Percentiles rank a stretch among this genome's conserved stretches.
These are phyloP conservation scores for Letharia lupina DNA, from an alignment of 495 filamentous ascomycete species.

Conservation along the genomic window DNA sequence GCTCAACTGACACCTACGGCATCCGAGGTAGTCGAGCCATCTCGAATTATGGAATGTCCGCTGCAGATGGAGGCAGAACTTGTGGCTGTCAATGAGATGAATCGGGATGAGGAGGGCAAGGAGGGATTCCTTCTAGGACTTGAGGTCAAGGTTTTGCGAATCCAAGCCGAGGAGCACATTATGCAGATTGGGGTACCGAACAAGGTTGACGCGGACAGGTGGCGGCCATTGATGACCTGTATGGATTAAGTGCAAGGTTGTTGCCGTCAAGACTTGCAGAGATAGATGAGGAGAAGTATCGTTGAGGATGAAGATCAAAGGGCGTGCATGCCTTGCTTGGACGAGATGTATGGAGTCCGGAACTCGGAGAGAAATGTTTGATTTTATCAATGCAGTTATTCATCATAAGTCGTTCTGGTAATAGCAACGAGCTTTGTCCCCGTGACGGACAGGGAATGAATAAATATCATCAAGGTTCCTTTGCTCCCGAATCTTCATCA, in stretches of 20 bases:
- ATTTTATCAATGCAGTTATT: neutral
- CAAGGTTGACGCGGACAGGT: neutral
- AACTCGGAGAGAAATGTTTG: neutral
- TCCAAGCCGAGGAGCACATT: conserved; percentile 16
- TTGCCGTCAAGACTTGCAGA: neutral
- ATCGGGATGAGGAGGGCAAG: conserved; percentile 27
- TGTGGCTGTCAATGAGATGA: conserved; percentile 28
- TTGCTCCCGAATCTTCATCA: neutral
- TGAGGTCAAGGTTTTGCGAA: conserved; percentile 31
- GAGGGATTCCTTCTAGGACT: conserved; percentile 26
- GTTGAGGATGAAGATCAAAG: neutral
- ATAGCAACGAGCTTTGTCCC: neutral
- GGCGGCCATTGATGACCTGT: conserved; percentile 5
- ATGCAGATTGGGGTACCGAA: neutral
- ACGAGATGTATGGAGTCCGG: neutral
- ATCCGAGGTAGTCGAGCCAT: conserved; percentile 17
- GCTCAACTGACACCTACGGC: conserved; percentile 30
- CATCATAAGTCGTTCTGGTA: too few species aligned
- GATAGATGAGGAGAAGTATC: conserved; percentile 8
- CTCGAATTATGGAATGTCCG: neutral
- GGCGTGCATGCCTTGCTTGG: neutral
- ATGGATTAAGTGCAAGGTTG: neutral
- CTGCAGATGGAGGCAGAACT: conserved; percentile 32
- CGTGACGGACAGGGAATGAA: neutral
- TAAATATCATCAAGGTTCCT: neutral